A percentile compares a stretch with the other conserved stretches of the same genome.
Conservation (phyloP, 495 filamentous ascomycete genomes). For the Staphylotrichum longicolle region DNA sequence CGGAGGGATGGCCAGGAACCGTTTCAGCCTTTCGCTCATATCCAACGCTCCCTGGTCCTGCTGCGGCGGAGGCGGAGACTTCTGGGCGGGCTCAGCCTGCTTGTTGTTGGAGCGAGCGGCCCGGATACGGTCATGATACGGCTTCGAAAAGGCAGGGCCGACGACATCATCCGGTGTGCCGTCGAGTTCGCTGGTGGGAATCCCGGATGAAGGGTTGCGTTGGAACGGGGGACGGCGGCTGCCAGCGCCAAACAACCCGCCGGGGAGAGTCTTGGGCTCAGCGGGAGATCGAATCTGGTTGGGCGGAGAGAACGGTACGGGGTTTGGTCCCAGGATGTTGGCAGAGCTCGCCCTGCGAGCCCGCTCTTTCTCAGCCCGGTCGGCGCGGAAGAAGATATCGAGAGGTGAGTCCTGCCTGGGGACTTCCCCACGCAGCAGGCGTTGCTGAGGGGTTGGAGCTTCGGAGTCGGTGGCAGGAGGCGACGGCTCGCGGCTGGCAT, state of each 20-base stretch:
- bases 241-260: slow-evolving; percentile 23
- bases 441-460: slow-evolving; percentile 42
- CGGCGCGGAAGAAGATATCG: slow-evolving; percentile 84
- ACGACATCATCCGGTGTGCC: slow-evolving; percentile 50
- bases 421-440: slow-evolving; percentile 21
- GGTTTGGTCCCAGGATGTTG: slow-evolving; percentile 29
- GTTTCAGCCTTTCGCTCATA: slow-evolving; percentile 34
- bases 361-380: slow-evolving; percentile 70
- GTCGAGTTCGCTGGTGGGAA: slow-evolving; percentile 69
- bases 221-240: slow-evolving; percentile 31
- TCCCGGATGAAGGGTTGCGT: slow-evolving; percentile 47
- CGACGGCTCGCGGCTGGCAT: slow-evolving; percentile 36
- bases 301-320: slow-evolving; percentile 40
- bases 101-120: slow-evolving; percentile 43
- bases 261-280: slow-evolving; percentile 38
- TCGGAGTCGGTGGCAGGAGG: slow-evolving; percentile 44
- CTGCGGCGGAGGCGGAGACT: not conserved
- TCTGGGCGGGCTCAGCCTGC: slow-evolving; percentile 23
- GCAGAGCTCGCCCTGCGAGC: slow-evolving; percentile 49
- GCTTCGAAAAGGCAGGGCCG: slow-evolving; percentile 64
- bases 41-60: slow-evolving; percentile 26
- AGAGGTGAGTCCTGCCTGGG: slow-evolving; percentile 68
- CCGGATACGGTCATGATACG: slow-evolving; percentile 64
- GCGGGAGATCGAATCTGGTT: slow-evolving; percentile 34
- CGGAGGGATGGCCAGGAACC: slow-evolving; percentile 31